phyloP scores from a whole-genome alignment of 2,329 filamentous ascomycete genomes.

The Claviceps monticola region DNA sequence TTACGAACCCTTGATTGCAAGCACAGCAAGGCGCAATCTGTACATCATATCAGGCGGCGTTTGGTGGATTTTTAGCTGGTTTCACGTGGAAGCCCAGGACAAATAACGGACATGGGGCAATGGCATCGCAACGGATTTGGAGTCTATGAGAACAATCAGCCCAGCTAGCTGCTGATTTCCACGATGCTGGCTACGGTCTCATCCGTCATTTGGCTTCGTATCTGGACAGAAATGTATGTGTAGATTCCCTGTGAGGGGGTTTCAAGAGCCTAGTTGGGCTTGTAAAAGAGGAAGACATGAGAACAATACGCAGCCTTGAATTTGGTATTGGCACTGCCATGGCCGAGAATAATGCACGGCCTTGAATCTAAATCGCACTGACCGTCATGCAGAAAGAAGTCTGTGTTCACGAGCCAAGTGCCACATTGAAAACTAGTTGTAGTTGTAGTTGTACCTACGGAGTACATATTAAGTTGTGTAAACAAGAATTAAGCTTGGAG shows the following conservation, averaged over 20 bases:
- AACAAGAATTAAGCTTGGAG: no score
- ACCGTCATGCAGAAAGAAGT: no score
- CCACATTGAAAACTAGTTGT: no score
- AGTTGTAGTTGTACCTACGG: no score
- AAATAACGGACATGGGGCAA: slow-evolving; percentile 5
- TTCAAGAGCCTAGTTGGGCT: not conserved
- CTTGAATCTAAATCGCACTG: no score
- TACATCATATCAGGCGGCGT: slow-evolving; percentile 28
- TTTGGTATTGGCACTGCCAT: not conserved
- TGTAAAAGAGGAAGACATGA: slow-evolving; percentile 5
- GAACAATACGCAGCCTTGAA: slow-evolving; percentile 1
- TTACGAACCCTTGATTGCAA: not conserved
- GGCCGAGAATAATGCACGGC: no score
- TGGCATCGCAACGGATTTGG: slow-evolving; percentile 14
- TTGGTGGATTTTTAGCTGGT: slow-evolving; percentile 15
- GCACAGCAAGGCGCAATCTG: slow-evolving; percentile 11
- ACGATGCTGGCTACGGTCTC: not conserved
- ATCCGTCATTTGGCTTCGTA: not conserved
- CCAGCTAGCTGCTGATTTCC: slow-evolving; percentile 1
- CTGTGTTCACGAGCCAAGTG: no score
- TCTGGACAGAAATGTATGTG: not conserved
- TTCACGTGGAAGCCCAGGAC: slow-evolving; percentile 11
- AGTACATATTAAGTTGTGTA: no score
- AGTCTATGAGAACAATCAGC: slow-evolving; percentile 2
- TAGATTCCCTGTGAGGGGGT: not conserved